A percentile compares a stretch with the other conserved stretches of the same genome.
These are phyloP conservation scores for Oryza longistaminata DNA, from an alignment of 176 grass and related monocot genomes.

Conservation along the genomic window DNA sequence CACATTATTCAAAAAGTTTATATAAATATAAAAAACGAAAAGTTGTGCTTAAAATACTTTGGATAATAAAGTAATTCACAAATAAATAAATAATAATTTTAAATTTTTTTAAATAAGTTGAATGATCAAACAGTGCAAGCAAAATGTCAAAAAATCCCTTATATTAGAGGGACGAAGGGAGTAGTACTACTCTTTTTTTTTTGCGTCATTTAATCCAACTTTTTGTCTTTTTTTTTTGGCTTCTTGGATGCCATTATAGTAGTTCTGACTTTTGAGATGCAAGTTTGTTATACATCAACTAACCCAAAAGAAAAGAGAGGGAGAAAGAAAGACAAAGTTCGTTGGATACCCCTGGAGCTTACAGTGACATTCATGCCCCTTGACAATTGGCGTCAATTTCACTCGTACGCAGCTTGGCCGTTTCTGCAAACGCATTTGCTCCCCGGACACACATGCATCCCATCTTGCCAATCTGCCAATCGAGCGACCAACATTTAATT, in stretches of 20 bases:
- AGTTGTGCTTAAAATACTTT: too few species aligned
- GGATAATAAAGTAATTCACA: too few species aligned
- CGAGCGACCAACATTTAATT: background rate
- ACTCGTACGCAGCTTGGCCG: background rate
- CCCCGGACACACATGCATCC: background rate
- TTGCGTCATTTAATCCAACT: background rate
- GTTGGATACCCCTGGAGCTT: slow-evolving; percentile 23
- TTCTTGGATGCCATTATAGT: background rate
- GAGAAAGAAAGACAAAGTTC: background rate
- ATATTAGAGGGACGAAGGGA: too few species aligned
- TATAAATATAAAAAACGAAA: too few species aligned
- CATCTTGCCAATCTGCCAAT: background rate
- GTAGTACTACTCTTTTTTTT: background rate
- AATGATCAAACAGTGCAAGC: too few species aligned
- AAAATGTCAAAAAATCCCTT: too few species aligned
- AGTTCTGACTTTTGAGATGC: background rate
- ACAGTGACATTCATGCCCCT: background rate
- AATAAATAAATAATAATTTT: too few species aligned
- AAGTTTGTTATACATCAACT: background rate
- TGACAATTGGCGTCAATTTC: slow-evolving; percentile 7
- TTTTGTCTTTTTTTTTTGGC: background rate
- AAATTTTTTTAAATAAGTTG: too few species aligned
- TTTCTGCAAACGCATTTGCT: background rate
- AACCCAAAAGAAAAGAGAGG: background rate
- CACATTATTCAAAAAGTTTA: too few species aligned